Evolutionary conservation across 2,329 filamentous ascomycete genomes (phyloP).

Genomic region (Metarhizium robertsii): DNA sequence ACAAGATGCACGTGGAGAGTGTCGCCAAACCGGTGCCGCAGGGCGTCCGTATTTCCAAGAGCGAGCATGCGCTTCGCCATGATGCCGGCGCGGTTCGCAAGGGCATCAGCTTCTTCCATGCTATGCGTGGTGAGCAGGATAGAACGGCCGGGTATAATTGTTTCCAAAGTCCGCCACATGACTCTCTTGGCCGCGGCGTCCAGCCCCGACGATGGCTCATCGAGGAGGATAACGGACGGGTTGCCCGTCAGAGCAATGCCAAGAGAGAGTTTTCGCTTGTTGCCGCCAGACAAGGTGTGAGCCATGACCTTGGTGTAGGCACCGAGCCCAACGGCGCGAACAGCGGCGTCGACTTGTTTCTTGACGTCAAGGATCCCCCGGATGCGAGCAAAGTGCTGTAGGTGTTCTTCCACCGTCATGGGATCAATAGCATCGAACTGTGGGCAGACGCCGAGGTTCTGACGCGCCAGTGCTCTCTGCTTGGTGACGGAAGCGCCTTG

Average conservation of each 20-base stretch:
- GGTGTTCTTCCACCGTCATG: constrained; percentile 82
- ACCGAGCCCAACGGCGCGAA: constrained; percentile 68
- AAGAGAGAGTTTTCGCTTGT: constrained; percentile 84
- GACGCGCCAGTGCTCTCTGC: constrained; percentile 61
- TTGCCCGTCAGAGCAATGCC: constrained; percentile 92
- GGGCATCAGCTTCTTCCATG: constrained; percentile 90
- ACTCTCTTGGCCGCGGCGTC: constrained; percentile 84
- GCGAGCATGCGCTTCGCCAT: constrained; percentile 81
- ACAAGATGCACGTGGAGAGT: constrained; percentile 76
- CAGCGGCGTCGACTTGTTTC: constrained; percentile 67
- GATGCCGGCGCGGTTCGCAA: constrained; percentile 77
- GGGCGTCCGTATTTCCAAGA: constrained; percentile 62
- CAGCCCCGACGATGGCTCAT: constrained; percentile 82
- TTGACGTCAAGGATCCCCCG: constrained; percentile 67
- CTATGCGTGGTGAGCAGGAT: constrained; percentile 85
- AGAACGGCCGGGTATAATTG: constrained; percentile 64
- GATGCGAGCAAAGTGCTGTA: constrained; percentile 78
- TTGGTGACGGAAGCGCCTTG: constrained; percentile 66
- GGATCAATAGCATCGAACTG: constrained; percentile 82
- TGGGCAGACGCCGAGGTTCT: constrained; percentile 81
- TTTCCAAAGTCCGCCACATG: constrained; percentile 81
- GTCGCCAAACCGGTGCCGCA: constrained; percentile 69
- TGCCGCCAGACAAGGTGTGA: constrained; percentile 73
- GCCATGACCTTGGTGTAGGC: constrained; percentile 68
- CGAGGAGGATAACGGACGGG: constrained; percentile 74